Evolutionary conservation across 768 basidiomycete genomes (phyloP), one percentile per base, ranked within the genome.

Genomic region (Xerocomus potaroensis): DNA sequence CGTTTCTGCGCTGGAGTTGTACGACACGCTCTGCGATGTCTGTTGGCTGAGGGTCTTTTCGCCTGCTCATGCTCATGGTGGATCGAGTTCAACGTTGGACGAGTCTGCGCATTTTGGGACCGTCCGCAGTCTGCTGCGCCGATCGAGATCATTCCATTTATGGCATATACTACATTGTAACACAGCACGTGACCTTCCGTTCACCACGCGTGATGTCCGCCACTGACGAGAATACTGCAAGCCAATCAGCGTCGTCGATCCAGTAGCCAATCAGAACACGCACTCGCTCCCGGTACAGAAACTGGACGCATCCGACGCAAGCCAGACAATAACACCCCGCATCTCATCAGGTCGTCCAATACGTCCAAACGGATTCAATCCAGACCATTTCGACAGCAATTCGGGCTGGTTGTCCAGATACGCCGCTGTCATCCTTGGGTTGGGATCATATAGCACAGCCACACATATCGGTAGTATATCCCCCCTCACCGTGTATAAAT

Each of bases 201-300:
- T 49, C 47, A 66, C 65, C 66, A 66, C 30, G 66, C 58, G 10
- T 66, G 56, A 23, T 66, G 62, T 0, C 66, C 66, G 0, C 66
- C 65, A 10, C 58, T 64, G 42, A 66, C 64, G 19, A 66, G 16
- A 39, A 66, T 66, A 15, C 64, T 65, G 35, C 18, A 1, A 14
- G 0, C 31, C 19, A 35, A 26, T 30, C 33, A 42, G 39, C 38
- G 10, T 30, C 30, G 21, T 26, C 6, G 5, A 8, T 1, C 16
- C 5, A 27, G 14, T 3, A 27, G 3, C 4, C 3, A 15, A 0
- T 0, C 10, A 2, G 2, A 1, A 8, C 3, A 80, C 84, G 43
- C 57, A 88, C 85, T 88, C 86, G 83, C 85, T 87, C 1, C 86
- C 85, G 0, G 87, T 89, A 58, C 84, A 87, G 61, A 83, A 89